Base-by-base conservation (phyloP, 768 basidiomycete species). In the Suillus plorans region DNA sequence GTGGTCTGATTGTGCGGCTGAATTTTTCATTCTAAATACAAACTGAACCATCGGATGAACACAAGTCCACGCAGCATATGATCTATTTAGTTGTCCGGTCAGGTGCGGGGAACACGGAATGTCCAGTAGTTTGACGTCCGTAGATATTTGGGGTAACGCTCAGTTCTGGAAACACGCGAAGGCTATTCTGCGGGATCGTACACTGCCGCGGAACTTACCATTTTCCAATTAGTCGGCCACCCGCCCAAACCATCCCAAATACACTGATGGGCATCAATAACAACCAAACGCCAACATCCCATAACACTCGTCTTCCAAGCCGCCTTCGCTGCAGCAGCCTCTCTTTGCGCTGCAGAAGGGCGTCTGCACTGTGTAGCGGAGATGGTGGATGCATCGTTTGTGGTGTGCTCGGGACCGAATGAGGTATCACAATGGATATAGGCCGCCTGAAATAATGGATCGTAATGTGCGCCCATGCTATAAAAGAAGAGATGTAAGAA, bases 271-370 rank as follows among this genome's bases (percentile, higher is more conserved):
- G 88, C 22, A 90, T 70, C 20, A 92, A 80, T 13, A 91, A 77
- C n/a, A 87, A 67, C 87, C 92, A 95, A 28, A 91, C 88, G 18
- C 89, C 87, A n/a, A 92, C 71, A 74, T 96, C 93, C 91, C 94
- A 95, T 18, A 89, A 74, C 45, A 97, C 77, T 37, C 95, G 82
- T 68, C 86, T 86, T 45, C 86, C 85, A 52, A 89, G 82, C 69
- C 94, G 85, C 55, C 84, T 82, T 62, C 85, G 85, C 77, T 97
- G 95, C 65, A 98, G 78, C 49, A 88, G 87, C 55, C 86, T 81
- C 76, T 98, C 95, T 79, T 98, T 98, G 66, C 91, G 83, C 69
- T 91, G 87, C 39, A 98, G 78, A 25, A 98, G 85, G 63, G 91
- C 88, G 71, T 92, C 90, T 22, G 80, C 76, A 16, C 80, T 75